Evolutionary conservation across 805 yeast species (phyloP), one percentile per base, ranked within the genome.

Genomic region (Zygosaccharomyces lentus): DNA sequence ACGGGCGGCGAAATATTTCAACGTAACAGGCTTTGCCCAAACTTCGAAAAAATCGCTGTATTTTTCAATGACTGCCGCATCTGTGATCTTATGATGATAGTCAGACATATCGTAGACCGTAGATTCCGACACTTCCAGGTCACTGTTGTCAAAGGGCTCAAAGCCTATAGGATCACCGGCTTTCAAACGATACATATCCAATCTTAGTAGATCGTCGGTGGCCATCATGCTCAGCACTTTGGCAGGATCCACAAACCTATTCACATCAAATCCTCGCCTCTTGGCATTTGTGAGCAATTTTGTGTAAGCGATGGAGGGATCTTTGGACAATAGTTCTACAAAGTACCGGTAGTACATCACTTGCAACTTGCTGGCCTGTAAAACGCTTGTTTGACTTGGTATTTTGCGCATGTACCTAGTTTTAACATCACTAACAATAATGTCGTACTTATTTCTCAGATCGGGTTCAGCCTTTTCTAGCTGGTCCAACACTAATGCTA

Each of bases 1-100:
- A 45, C 87, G 66, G 1, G 76, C 74, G 0, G 84, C 76, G 47
- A 84, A 69, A 51, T 76, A 76, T 42, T 79, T 61, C 16, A 80
- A 59, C 0, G 89, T 82, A 15, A 80, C 70, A 1, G 85, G 79
- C 2, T 43, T 65, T 38, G 62, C 56, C 89, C 89, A 83, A 2
- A 56, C 46, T 9, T 37, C 52, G 16, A 73, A 59, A 16, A 75
- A 65, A 2, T 63, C 61, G 2, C 46, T 35, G 27, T 65, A 56
- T 24, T 39, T 63, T 49, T 37, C 61, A 19, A 47, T 57, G 53
- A 34, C 57, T 47, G 41, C 29, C 17, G 41, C 47, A 32, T 57
- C 55, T 4, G 45, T 34, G 21, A 58, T 59, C 48, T 31, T 31
- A 23, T 52, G 50, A 37, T 34, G 40, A n/a, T 57, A 47, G 23